A percentile compares a stretch with the other conserved stretches of the same genome.
Conservation (phyloP, 768 basidiomycete genomes). For the Tulasnella sp. region DNA sequence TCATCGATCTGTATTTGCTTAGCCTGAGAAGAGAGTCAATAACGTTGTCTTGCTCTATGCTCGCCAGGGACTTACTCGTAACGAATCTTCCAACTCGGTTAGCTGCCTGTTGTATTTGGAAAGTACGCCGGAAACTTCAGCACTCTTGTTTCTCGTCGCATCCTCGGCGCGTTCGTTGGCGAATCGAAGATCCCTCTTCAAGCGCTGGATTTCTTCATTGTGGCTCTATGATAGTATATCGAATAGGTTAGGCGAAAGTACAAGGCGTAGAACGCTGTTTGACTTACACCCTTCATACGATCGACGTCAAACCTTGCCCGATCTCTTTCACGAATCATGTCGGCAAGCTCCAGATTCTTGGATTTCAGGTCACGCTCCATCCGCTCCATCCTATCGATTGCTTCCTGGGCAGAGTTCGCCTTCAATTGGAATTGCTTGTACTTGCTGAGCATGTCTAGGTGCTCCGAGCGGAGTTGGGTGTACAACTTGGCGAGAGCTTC, state of each 20-base stretch:
- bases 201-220: conserved; percentile 86
- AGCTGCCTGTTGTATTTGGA: conserved; percentile 92
- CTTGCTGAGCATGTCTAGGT: conserved; percentile 92
- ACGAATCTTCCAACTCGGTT: conserved; percentile 88
- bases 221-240: conserved; percentile 46
- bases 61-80: conserved; percentile 46
- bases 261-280: neutral
- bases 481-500: conserved; percentile 97
- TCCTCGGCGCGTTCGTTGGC: conserved; percentile 99
- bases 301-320: conserved; percentile 92
- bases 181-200: conserved; percentile 84
- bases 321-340: conserved; percentile 97
- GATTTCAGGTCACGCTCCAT: conserved; percentile 97
- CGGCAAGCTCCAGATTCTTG: conserved; percentile 97
- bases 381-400: conserved; percentile 94
- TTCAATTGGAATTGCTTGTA: conserved; percentile 97
- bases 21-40: conserved; percentile 38
- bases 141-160: conserved; percentile 76
- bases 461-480: conserved; percentile 93
- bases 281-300: conserved; percentile 59
- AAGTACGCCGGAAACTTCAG: conserved; percentile 80
- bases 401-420: conserved; percentile 96
- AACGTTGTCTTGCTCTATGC: neutral
- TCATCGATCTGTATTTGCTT: conserved; percentile 98
- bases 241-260: neutral